These are phyloP conservation scores for Wallemia hederae DNA, from an alignment of 1,284 basidiomycete species.

Conservation along the genomic window DNA sequence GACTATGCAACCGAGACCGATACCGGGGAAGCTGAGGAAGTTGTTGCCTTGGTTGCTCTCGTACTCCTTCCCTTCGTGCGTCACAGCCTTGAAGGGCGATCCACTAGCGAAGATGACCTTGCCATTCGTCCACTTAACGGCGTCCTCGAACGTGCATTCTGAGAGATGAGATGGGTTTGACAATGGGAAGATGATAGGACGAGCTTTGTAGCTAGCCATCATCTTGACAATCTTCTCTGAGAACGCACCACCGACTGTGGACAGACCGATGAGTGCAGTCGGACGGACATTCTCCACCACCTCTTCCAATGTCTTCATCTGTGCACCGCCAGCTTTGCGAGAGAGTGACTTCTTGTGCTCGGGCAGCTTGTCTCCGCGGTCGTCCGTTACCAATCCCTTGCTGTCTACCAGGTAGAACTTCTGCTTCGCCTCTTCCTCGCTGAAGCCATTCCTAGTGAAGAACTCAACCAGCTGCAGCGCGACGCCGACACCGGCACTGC, in stretches of 20 bases:
- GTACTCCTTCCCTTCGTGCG: conserved; percentile 28
- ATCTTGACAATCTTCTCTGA: conserved; percentile 37
- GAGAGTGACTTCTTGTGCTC: conserved; percentile 65
- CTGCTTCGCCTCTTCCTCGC: conserved; percentile 42
- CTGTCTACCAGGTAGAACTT: conserved; percentile 64
- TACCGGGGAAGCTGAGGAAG: conserved; percentile 49
- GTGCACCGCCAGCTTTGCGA: conserved; percentile 40
- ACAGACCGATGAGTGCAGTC: conserved; percentile 69
- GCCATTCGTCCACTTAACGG: conserved; percentile 42
- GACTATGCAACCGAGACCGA: conserved; percentile 51
- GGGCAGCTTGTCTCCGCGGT: conserved; percentile 30
- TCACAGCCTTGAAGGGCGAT: conserved; percentile 42
- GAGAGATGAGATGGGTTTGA: conserved; percentile 51
- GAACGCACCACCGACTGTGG: conserved; percentile 62
- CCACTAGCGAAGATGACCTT: conserved; percentile 60
- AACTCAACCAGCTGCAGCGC: conserved; percentile 65
- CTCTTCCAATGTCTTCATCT: conserved; percentile 42
- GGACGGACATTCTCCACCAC: conserved; percentile 65
- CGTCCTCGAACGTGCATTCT: conserved; percentile 43
- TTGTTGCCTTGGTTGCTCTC: conserved; percentile 79
- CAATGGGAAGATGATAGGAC: conserved; percentile 86
- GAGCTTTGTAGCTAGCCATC: conserved; percentile 58
- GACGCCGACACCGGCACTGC: conserved; percentile 66
- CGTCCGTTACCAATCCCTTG: conserved; percentile 14
- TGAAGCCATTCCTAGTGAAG: conserved; percentile 45